Evolutionary conservation across 2,329 filamentous ascomycete genomes (phyloP).

Genomic region (Neospermospora avenae): DNA sequence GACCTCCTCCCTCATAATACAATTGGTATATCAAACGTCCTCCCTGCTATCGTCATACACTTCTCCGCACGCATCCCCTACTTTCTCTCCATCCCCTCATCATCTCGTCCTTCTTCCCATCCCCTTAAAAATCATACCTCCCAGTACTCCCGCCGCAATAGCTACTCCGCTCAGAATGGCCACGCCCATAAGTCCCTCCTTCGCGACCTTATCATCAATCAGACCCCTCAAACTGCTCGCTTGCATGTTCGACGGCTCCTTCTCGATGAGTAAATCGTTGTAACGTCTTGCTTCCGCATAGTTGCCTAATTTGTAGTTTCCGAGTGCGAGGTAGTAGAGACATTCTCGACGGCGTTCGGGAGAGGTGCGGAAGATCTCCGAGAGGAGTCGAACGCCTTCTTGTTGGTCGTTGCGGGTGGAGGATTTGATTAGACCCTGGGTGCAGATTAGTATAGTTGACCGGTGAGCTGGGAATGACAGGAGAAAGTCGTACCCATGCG

Average conservation of each 20-base stretch:
- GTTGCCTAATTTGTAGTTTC: slow-evolving; percentile 98
- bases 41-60: slow-evolving; percentile 9
- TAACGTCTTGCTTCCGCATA: slow-evolving; percentile 93
- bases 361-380: slow-evolving; percentile 92
- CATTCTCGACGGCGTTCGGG: slow-evolving; percentile 95
- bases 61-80: slow-evolving; percentile 9
- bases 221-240: slow-evolving; percentile 79
- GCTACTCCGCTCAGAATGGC: slow-evolving; percentile 93
- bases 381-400: slow-evolving; percentile 87
- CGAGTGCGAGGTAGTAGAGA: slow-evolving; percentile 94
- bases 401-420: slow-evolving; percentile 81
- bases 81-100: slow-evolving; percentile 1
- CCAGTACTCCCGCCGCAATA: slow-evolving; percentile 88
- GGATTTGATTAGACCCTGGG: slow-evolving; percentile 91
- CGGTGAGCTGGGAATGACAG: no score
- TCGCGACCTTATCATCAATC: slow-evolving; percentile 95
- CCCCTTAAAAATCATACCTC: slow-evolving; percentile 79
- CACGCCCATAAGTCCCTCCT: slow-evolving; percentile 89
- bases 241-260: slow-evolving; percentile 89
- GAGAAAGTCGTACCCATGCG: slow-evolving; percentile 70
- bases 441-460: no score
- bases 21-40: slow-evolving; percentile 28
- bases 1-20: neutral
- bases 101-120: slow-evolving; percentile 50
- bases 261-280: slow-evolving; percentile 87